Conservation (phyloP, 495 filamentous ascomycete genomes). For the Cetradonia linearis region DNA sequence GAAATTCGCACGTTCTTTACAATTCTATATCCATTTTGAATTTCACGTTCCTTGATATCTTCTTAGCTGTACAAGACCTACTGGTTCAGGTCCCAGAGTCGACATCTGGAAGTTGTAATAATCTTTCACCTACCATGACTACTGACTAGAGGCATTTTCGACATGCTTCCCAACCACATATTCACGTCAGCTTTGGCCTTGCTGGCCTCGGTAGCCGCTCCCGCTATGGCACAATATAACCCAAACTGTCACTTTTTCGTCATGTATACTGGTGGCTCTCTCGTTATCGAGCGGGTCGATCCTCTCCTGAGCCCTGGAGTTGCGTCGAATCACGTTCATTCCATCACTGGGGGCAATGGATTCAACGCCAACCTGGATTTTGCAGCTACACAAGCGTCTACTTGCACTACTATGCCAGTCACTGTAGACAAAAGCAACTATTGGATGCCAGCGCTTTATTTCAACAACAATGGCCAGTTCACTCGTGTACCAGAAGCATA, state of each 20-base stretch:
- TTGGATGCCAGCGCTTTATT: constrained; percentile 66
- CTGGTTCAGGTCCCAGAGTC: not conserved
- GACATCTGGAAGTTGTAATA: not conserved
- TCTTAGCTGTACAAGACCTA: not conserved
- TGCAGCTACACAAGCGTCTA: constrained; percentile 44
- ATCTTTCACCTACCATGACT: constrained; percentile 4
- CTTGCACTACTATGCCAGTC: constrained; percentile 56
- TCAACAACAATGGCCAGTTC: constrained; percentile 55
- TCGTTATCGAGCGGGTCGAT: constrained; percentile 56
- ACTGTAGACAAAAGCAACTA: constrained; percentile 65
- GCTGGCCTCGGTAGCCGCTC: constrained; percentile 24
- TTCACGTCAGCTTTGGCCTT: constrained; percentile 20
- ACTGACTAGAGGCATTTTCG: constrained; percentile 3
- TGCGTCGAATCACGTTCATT: constrained; percentile 59
- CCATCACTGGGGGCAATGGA: constrained; percentile 63
- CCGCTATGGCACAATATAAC: constrained; percentile 22
- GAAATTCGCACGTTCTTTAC: constrained; percentile 20
- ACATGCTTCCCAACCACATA: constrained; percentile 17
- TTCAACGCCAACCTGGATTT: constrained; percentile 56
- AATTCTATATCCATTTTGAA: constrained; percentile 4
- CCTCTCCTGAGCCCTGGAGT: constrained; percentile 53
- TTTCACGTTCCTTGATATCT: not conserved
- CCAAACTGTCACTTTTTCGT: constrained; percentile 21
- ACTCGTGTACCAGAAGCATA: constrained; percentile 55
- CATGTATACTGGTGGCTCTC: constrained; percentile 30